A percentile compares a stretch with the other conserved stretches of the same genome.
These are phyloP conservation scores for Claviceps pazoutovae DNA, from an alignment of 2,329 filamentous ascomycete species.

Conservation along the genomic window DNA sequence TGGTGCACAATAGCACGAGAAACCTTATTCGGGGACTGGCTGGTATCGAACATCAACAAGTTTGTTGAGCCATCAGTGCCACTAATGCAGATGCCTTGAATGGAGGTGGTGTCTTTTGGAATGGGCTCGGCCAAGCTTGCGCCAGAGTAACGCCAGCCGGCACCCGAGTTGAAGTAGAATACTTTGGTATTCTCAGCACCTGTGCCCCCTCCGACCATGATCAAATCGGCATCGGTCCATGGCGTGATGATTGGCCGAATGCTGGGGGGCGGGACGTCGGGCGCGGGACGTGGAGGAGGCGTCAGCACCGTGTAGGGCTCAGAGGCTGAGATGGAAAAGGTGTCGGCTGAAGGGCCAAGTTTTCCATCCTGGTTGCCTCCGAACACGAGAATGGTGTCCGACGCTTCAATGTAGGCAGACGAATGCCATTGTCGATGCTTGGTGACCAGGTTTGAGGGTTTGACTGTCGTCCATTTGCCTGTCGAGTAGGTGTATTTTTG, in stretches of 20 bases:
- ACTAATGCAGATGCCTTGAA: conserved; percentile 51
- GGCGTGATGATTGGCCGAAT: conserved; percentile 57
- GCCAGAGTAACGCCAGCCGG: conserved; percentile 54
- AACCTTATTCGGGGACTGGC: conserved; percentile 59
- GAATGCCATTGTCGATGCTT: conserved; percentile 62
- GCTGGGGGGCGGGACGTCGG: conserved; percentile 23
- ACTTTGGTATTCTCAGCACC: conserved; percentile 42
- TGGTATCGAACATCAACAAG: conserved; percentile 66
- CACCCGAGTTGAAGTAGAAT: conserved; percentile 53
- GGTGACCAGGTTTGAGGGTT: conserved; percentile 34
- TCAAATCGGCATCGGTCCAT: conserved; percentile 57
- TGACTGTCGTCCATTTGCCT: conserved; percentile 36
- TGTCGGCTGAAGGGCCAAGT: conserved; percentile 49
- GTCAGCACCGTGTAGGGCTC: conserved; percentile 50
- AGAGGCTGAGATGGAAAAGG: conserved; percentile 57
- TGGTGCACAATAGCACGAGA: conserved; percentile 54
- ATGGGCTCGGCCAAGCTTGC: conserved; percentile 48
- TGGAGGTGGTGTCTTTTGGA: conserved; percentile 37
- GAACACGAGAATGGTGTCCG: conserved; percentile 65
- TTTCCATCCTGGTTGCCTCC: conserved; percentile 55
- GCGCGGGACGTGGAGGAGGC: conserved; percentile 44
- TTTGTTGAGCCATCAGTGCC: conserved; percentile 66
- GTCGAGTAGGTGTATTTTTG: conserved; percentile 50
- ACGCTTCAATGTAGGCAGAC: conserved; percentile 57
- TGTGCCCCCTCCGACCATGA: conserved; percentile 57